Evolutionary conservation across 148 eudicot genomes (phyloP).

Genomic region (Diospyros kaki): DNA sequence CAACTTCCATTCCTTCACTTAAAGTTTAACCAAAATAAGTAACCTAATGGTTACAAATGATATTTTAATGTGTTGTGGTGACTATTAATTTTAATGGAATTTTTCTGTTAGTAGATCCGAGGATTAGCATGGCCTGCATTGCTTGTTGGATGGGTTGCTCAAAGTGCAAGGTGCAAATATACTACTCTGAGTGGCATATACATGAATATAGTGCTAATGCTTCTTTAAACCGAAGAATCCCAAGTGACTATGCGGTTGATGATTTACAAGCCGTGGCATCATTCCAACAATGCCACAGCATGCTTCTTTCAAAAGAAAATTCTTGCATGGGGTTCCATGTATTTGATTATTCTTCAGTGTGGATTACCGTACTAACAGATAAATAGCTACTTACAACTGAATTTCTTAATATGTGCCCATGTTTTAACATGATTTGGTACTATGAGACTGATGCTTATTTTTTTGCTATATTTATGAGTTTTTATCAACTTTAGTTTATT

Average conservation of each 20-base stretch:
- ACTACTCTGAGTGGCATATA: neutral
- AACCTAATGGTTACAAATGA: too few species aligned
- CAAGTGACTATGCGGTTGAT: neutral
- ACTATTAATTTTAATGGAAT: constrained; percentile 11
- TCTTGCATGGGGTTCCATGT: neutral
- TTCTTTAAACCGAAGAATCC: neutral
- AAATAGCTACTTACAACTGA: neutral
- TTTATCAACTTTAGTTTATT: neutral
- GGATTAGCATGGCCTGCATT: constrained; percentile 99
- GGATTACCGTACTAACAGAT: neutral
- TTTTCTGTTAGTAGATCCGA: constrained; percentile 55
- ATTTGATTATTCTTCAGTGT: neutral
- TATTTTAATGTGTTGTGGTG: neutral
- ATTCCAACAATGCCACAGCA: neutral
- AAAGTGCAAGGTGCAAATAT: constrained; percentile 82
- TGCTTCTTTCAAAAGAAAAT: neutral
- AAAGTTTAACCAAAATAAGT: too few species aligned
- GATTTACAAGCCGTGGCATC: neutral
- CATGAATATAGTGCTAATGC: neutral
- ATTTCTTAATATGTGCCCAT: neutral
- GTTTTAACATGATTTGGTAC: neutral
- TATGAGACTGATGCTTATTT: neutral
- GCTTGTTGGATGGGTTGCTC: constrained; percentile 97
- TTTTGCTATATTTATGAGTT: neutral
- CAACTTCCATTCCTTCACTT: too few species aligned